Evolutionary conservation across 176 grass and related monocot genomes (phyloP).

Genomic region (Raddia guianensis): DNA sequence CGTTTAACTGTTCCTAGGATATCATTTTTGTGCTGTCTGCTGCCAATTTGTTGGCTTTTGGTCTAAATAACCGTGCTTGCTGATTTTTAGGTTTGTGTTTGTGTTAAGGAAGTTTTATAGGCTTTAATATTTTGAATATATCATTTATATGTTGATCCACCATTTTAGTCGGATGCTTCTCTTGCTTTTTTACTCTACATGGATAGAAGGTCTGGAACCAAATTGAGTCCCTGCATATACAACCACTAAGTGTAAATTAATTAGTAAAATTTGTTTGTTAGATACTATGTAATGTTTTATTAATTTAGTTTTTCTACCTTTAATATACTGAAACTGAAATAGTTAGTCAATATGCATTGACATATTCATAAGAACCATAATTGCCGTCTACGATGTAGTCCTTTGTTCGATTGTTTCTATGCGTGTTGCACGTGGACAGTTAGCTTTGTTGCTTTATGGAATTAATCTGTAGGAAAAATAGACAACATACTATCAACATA

Average conservation of each 20-base stretch:
- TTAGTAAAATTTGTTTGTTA: background rate
- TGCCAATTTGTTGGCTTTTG: background rate
- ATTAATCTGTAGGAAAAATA: constrained; percentile 11
- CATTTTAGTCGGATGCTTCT: background rate
- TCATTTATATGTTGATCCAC: background rate
- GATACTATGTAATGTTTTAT: background rate
- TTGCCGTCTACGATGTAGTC: constrained; percentile 15
- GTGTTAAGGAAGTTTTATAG: constrained; percentile 23
- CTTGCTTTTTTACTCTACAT: constrained; percentile 8
- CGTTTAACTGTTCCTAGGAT: background rate
- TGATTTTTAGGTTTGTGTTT: background rate
- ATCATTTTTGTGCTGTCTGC: background rate
- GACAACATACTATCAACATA: background rate
- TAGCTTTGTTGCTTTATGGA: constrained; percentile 31
- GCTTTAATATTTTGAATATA: constrained; percentile 30
- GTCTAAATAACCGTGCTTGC: background rate
- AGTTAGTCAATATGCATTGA: background rate
- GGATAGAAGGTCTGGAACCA: background rate
- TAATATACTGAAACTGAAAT: constrained; percentile 1
- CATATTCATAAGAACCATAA: constrained; percentile 12
- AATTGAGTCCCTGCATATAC: background rate
- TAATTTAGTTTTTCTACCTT: constrained; percentile 3
- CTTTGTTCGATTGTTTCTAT: background rate
- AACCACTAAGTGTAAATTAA: background rate
- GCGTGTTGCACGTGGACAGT: background rate